Evolutionary conservation across 495 filamentous ascomycete species (phyloP), one percentile per base, ranked within the genome.

Genomic region (Trichoderma virens): DNA sequence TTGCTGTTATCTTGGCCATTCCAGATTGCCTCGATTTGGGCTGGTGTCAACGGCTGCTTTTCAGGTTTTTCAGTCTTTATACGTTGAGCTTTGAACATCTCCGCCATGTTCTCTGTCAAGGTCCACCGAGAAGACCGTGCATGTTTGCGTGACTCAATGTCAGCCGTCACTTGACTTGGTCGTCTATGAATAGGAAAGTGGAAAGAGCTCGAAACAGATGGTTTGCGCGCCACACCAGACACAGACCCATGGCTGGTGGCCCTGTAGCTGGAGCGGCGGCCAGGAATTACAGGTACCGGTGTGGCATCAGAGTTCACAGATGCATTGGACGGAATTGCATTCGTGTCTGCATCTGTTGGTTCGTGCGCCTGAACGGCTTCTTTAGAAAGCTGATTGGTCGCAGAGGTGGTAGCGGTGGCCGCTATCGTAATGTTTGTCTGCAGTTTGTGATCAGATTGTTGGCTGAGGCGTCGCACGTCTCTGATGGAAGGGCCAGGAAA

Each of bases 51-150:
- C 4, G 51, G 7, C 51, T 56, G 23, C 23, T 56, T 56, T 23
- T 56, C 51, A 8, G 51, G 23, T 8, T 56, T 56, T 23, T 56
- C 51, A 8, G 51, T 56, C 51, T 56, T 56, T 11, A 56, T 56
- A 9, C 30, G 51, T 8, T 56, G 51, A 2, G 23, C 23, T 30
- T 56, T 56, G 25, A 56, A 56, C 51, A 56, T 56, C 2, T 56
- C 51, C 11, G 51, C 51, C 51, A 56, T 56, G 25, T 30, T 56
- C 20, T 56, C 51, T 14, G 51, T 56, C 51, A 56, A 18, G 23
- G 51, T 56, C 51, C 51, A 56, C 51, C 51, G 23, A 28, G 51
- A 56, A n/a, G 51, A 56, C 51, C 51, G 51, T 56, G 25, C 51
- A 28, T 56, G 51, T 18, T 56, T 56, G 9, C 51, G 51, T n/a